Base-by-base conservation (phyloP, 2,329 filamentous ascomycete species). In the Beauveria caledonica region DNA sequence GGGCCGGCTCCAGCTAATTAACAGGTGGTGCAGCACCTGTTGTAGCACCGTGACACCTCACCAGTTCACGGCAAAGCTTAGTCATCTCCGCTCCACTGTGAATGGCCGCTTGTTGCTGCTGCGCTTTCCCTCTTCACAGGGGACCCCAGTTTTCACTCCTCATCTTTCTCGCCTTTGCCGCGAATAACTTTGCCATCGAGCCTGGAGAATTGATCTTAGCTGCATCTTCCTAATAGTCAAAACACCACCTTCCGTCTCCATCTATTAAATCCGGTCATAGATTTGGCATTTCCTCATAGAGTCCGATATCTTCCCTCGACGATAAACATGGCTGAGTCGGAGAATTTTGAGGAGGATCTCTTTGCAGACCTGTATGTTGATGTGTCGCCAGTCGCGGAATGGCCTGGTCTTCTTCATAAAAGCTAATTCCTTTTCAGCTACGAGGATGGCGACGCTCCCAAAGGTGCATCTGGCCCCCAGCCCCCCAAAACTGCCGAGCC, bases 281-380 rank as follows among this genome's bases (percentile, higher is more conserved):
- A 53, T 36, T 44, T 4, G 19, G 13, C 57, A 17, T 17, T 46
- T 39, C 27, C 13, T 39, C 48, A 27, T 44, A 29, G n/a, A 19
- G 11, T 13, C 11, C 39, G 33, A 15, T 33, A 21, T n/a, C 39
- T 2, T 59, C 1, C 7, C 5, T n/a, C n/a, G 3, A 46, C 48
- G 19, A 19, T 6, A 54, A 36, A 42, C 68, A 94, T 93, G 90
- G 85, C 89, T 52, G 90, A 94, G 69, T 79, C 83, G 58, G 89
- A 92, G 70, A 89, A 90, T 66, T 86, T 91, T 67, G 92, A 96
- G 68, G 92, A 96, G 70, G 92, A 96, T 81, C 89, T 96, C 76
- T 96, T 96, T 75, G 92, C 92, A 69, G 92, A 96, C 77, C 84
- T 96, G 92, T 96, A 80, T 77, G 90, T 66, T 29, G 17, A 49